Evolutionary conservation across 202 grass and related monocot species (phyloP).

Genomic region (Cymbopogon flexuosus): DNA sequence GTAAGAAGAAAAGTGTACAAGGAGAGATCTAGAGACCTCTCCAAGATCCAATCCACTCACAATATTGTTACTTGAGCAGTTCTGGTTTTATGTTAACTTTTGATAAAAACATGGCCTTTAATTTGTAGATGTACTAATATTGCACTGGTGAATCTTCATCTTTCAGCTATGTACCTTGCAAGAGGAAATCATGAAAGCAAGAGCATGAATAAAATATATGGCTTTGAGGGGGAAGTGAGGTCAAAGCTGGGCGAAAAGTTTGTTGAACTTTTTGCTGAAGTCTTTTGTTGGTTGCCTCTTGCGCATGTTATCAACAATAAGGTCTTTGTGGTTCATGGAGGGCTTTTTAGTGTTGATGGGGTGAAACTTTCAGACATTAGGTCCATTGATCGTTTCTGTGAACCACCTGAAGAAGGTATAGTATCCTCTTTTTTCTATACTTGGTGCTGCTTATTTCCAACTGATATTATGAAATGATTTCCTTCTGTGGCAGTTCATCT

Average conservation of each 20-base stretch:
- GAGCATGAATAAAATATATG: conserved; percentile 99
- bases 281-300: conserved; percentile 85
- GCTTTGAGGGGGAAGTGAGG: conserved; percentile 87
- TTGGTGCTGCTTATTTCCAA: neutral
- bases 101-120: neutral
- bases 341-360: conserved; percentile 95
- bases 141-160: conserved; percentile 4
- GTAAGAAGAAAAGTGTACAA: neutral
- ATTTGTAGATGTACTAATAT: neutral
- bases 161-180: conserved; percentile 79
- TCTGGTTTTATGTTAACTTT: neutral
- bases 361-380: conserved; percentile 89
- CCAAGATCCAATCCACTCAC: neutral
- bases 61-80: neutral
- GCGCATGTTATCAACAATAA: conserved; percentile 88
- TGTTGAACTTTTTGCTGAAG: conserved; percentile 90
- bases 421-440: neutral
- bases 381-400: conserved; percentile 45
- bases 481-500: neutral
- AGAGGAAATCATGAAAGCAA: conserved; percentile 98
- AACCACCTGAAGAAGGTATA: no score
- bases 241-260: conserved; percentile 83
- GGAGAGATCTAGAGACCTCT: neutral
- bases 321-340: conserved; percentile 87
- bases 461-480: neutral